Evolutionary conservation across 2,329 filamentous ascomycete species (phyloP).

Genomic region (Neobulgaria alba): DNA sequence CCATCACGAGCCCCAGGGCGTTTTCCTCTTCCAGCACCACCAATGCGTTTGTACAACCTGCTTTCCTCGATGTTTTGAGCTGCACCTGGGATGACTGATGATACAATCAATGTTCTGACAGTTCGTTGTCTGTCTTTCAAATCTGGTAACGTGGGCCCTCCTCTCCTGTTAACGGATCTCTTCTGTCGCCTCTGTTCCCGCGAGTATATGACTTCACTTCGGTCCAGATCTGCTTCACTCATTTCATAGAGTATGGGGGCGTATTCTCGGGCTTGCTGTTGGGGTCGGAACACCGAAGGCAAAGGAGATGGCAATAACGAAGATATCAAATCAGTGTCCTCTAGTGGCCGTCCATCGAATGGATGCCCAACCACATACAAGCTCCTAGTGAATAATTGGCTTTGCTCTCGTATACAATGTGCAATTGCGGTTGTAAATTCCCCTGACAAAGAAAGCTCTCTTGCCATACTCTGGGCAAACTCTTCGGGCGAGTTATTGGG

Average conservation of each 20-base stretch:
- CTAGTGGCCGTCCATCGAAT: conserved; percentile 87
- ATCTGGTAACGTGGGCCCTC: conserved; percentile 89
- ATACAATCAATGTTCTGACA: conserved; percentile 85
- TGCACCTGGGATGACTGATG: conserved; percentile 83
- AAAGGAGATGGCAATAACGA: conserved; percentile 83
- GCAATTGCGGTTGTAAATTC: conserved; percentile 97
- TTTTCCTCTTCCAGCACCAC: conserved; percentile 48
- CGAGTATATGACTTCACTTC: conserved; percentile 85
- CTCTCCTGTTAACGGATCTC: conserved; percentile 85
- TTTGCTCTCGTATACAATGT: conserved; percentile 93
- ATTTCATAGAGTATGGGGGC: conserved; percentile 91
- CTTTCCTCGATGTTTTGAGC: conserved; percentile 74
- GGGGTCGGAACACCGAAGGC: conserved; percentile 74
- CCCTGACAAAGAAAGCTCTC: conserved; percentile 81
- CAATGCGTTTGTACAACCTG: conserved; percentile 73
- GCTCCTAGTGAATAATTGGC: conserved; percentile 87
- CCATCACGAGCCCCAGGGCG: conserved; percentile 45
- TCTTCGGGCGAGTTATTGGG: conserved; percentile 89
- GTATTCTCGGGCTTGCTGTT: conserved; percentile 89
- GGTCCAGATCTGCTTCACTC: conserved; percentile 80
- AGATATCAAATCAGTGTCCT: conserved; percentile 80
- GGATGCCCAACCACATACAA: conserved; percentile 89
- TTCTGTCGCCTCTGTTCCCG: conserved; percentile 92
- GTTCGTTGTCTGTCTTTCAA: conserved; percentile 91
- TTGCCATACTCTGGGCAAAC: conserved; percentile 82